These are phyloP conservation scores for Talaromyces islandicus DNA, from an alignment of 2,329 filamentous ascomycete genomes.

Conservation along the genomic window DNA sequence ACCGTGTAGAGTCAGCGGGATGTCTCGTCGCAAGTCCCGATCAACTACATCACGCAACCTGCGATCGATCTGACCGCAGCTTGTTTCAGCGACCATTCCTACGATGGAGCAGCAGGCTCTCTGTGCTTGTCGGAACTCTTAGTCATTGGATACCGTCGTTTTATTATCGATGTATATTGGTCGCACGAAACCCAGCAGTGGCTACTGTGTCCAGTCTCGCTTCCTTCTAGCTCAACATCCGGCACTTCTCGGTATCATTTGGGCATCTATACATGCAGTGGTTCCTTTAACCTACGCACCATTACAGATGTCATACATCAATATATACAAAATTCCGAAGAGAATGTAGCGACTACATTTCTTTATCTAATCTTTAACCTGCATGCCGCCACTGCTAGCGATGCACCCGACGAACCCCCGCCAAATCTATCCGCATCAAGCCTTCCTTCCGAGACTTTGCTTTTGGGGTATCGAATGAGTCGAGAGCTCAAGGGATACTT, in stretches of 20 bases:
- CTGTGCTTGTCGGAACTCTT: constrained; percentile 60
- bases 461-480: constrained; percentile 45
- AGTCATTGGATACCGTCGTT: constrained; percentile 51
- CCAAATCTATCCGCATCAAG: constrained; percentile 32
- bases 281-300: constrained; percentile 44
- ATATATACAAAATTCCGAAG: constrained; percentile 49
- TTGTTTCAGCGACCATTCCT: constrained; percentile 53
- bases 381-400: constrained; percentile 47
- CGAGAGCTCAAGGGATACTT: constrained; percentile 44
- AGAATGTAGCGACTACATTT: constrained; percentile 50
- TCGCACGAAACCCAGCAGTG: constrained; percentile 49
- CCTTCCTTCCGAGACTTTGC: constrained; percentile 40
- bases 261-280: constrained; percentile 52
- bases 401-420: constrained; percentile 38
- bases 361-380: constrained; percentile 53
- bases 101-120: constrained; percentile 45
- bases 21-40: constrained; percentile 52
- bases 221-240: constrained; percentile 32
- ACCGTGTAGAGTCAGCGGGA: constrained; percentile 54
- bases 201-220: constrained; percentile 56
- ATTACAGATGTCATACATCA: constrained; percentile 47
- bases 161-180: constrained; percentile 61
- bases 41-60: constrained; percentile 57
- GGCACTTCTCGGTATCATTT: constrained; percentile 37
- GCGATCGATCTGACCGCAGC: constrained; percentile 52